Evolutionary conservation across 495 filamentous ascomycete species (phyloP), one percentile per base, ranked within the genome.

Genomic region (Lineolata rhizophorae): DNA sequence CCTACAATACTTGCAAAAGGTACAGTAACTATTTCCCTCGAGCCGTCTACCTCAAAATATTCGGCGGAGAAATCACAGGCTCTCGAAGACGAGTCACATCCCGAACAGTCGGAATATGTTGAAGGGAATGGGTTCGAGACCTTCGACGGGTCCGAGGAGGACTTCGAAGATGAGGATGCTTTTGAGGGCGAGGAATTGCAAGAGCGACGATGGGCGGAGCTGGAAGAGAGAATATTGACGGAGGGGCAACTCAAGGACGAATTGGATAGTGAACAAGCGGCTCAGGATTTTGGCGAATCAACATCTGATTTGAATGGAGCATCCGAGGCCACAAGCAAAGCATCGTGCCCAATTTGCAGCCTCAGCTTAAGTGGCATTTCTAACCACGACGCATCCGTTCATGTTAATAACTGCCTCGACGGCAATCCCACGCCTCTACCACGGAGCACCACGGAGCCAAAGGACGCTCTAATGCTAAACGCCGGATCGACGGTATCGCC

Each of bases 331-430:
- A 53, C 58, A 41, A 42, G 48, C 19, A 47, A 52, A 31, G 27
- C 4, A 6, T 16, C 46, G n/a, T 94, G 84, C 54, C 84, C 84
- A 1, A 67, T 93, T 27, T 94, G 84, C 43, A 62, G 64, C 41
- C 55, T 54, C 20, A 67, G 52, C 42, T 50, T 92, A 12, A 53
- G 44, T 2, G 69, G 69, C 2, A 45, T 76, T 22, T 63, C 48
- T 20, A 61, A 76, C 29, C 37, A 55, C 58, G 67, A 62, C 20
- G 54, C 57, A 13, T 62, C 65, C 5, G 39, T 61, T 4, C 87
- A 99, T 49, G 87, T 95, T 35, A 99, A 99, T 47, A 65, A 69
- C 22, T 99, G 87, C 54, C 56, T 99, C 9, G 87, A 99, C 53
- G 81, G 80, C 0, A 75, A 73, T 32, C 60, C 70, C 10, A 53